Evolutionary conservation across 2,329 filamentous ascomycete genomes (phyloP), one percentile per base, ranked within the genome.

Genomic region (Teratosphaeria pseudoeucalypti): DNA sequence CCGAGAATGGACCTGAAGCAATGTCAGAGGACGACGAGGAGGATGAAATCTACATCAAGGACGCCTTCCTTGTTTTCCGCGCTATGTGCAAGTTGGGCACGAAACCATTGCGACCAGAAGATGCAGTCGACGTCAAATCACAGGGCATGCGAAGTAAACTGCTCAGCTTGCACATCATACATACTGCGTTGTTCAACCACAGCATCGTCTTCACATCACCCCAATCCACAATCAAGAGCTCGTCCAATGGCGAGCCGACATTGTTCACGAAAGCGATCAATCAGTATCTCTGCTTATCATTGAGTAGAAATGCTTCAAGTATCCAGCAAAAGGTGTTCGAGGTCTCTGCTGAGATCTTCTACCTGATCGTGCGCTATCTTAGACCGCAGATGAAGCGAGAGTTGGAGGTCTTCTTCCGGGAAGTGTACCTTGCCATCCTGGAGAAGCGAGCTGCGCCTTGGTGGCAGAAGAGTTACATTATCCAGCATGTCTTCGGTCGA

Each of bases 91-190:
- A 96, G 75, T 79, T 99, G 54, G 96, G 92, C 61, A 96, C 92
- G 63, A 99, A 99, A 73, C 79, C 91, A 49, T 79, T 99, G 29
- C 85, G 89, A 9, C 85, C 91, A 2, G 94, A 99, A 63, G 92
- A 97, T 73, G 85, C 96, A 23, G 91, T 92, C 69, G 94, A 99
- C 70, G 78, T 96, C 57, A 91, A 90, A 59, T 92, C 92, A 19
- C 92, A 96, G 70, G 90, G 92, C 43, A 99, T 99, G 92, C 87
- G 94, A 62, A 96, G 92, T 2, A 99, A 99, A 75, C 81, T 99
- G 57, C 84, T 99, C 63, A 96, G 94, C 16, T 82, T 99, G 59
- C 92, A 99, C 73, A 86, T 97, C 62, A 94, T 99, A 64, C 92
- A 96, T 71, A 95, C 90, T 49, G 85, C 96, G 59, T 83, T 99